A percentile compares a stretch with the other conserved stretches of the same genome.
Conservation (phyloP, 1,284 basidiomycete species). For the Ceratobasidium sp. region DNA sequence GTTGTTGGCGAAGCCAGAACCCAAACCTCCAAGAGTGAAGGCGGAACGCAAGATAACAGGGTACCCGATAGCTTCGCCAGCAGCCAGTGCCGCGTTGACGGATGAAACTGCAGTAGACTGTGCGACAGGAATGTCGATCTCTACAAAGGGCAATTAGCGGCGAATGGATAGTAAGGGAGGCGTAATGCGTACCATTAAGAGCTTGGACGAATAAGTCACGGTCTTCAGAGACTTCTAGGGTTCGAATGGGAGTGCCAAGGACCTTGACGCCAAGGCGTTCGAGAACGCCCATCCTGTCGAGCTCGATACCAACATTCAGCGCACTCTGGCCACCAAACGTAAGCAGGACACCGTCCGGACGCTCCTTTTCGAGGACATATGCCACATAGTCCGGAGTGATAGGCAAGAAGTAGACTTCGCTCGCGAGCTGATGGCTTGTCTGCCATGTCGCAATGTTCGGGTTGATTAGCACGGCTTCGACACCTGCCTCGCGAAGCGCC, state of each 20-base stretch:
- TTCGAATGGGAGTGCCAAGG: constrained; percentile 94
- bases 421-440: constrained; percentile 95
- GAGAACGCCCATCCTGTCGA: constrained; percentile 97
- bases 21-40: constrained; percentile 97
- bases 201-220: constrained; percentile 97
- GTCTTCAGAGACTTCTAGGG: constrained; percentile 96
- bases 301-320: constrained; percentile 96
- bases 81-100: constrained; percentile 90
- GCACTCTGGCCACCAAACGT: constrained; percentile 99
- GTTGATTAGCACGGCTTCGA: constrained; percentile 95
- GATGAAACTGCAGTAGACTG: constrained; percentile 98
- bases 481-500: constrained; percentile 94
- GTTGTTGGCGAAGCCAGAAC: constrained; percentile 97
- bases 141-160: constrained; percentile 58
- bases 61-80: constrained; percentile 93
- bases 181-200: constrained; percentile 78
- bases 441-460: constrained; percentile 98
- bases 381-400: constrained; percentile 98
- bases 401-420: constrained; percentile 97
- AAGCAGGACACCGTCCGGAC: constrained; percentile 95
- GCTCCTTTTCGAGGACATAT: constrained; percentile 97
- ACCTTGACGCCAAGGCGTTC: constrained; percentile 96
- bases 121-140: constrained; percentile 98
- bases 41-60: constrained; percentile 98
- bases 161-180: constrained; percentile 27